Percentiles rank a stretch among this genome's conserved stretches.
These are phyloP conservation scores for Macrophomina tecta DNA, from an alignment of 2,329 filamentous ascomycete species.

Conservation along the genomic window DNA sequence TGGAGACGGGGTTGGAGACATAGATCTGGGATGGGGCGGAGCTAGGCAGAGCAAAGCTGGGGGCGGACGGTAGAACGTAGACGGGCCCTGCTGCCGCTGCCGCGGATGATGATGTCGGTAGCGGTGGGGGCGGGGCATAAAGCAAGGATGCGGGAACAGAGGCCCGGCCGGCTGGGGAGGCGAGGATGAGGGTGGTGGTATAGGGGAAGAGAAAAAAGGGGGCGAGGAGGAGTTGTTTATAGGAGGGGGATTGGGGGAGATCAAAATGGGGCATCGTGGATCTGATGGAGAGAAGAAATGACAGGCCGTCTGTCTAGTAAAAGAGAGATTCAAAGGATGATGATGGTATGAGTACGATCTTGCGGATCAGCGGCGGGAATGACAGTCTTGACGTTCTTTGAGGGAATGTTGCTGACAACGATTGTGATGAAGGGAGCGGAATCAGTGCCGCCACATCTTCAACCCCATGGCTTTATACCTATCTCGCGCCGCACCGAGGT, in stretches of 20 bases:
- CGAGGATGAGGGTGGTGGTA: neutral
- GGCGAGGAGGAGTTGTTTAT: neutral
- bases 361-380: no score
- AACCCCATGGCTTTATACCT: neutral
- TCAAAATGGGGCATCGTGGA: neutral
- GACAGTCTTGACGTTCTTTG: no score
- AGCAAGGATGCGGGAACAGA: neutral
- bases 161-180: constrained; percentile 1
- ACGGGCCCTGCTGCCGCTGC: neutral
- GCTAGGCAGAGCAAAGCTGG: neutral
- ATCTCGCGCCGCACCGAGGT: neutral
- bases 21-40: neutral
- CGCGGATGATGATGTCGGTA: neutral
- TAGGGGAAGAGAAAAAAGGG: neutral
- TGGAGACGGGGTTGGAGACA: neutral
- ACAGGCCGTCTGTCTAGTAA: neutral
- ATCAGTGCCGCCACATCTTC: neutral
- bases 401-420: no score
- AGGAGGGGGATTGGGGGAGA: neutral
- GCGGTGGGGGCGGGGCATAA: neutral
- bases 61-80: neutral
- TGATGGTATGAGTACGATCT: no score
- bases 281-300: neutral
- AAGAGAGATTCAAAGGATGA: no score
- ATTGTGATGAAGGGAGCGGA: no score